These are phyloP conservation scores for Lasiodiplodia theobromae DNA, from an alignment of 2,329 filamentous ascomycete species.

Conservation along the genomic window DNA sequence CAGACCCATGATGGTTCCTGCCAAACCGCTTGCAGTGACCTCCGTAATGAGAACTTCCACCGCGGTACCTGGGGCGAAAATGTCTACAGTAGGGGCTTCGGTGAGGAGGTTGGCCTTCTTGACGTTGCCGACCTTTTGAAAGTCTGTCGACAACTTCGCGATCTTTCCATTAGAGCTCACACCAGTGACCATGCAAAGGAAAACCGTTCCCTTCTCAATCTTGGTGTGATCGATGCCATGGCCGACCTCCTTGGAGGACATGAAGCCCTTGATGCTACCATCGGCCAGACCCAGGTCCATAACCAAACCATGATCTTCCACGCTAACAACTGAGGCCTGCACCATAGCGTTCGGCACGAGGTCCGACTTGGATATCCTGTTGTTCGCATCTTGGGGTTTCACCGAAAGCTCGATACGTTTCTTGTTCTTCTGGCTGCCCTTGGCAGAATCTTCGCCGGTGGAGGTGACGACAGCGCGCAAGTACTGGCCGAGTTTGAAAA, in stretches of 20 bases:
- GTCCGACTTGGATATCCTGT: constrained; percentile 74
- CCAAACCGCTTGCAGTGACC: constrained; percentile 74
- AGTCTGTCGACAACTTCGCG: constrained; percentile 81
- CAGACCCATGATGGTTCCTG: constrained; percentile 90
- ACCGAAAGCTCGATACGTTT: constrained; percentile 88
- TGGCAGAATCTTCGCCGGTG: constrained; percentile 70
- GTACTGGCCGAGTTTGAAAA: constrained; percentile 88
- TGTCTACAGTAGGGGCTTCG: constrained; percentile 84
- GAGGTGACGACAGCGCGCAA: constrained; percentile 83
- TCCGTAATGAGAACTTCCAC: constrained; percentile 85
- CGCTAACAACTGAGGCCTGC: constrained; percentile 86
- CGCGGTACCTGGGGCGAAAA: constrained; percentile 89
- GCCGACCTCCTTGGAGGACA: constrained; percentile 83
- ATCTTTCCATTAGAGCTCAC: constrained; percentile 81
- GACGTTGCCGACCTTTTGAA: constrained; percentile 71
- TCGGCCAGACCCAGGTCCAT: constrained; percentile 87
- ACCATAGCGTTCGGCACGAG: constrained; percentile 78
- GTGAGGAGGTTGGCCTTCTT: constrained; percentile 71
- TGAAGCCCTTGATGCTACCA: constrained; percentile 76
- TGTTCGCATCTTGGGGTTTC: constrained; percentile 79
- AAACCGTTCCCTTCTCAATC: constrained; percentile 82
- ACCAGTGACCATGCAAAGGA: constrained; percentile 81
- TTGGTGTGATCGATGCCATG: constrained; percentile 67
- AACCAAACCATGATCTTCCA: constrained; percentile 94
- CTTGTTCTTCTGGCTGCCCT: constrained; percentile 65